Conservation (phyloP, 139 green algal species). For the Asterochloris sp. region DNA sequence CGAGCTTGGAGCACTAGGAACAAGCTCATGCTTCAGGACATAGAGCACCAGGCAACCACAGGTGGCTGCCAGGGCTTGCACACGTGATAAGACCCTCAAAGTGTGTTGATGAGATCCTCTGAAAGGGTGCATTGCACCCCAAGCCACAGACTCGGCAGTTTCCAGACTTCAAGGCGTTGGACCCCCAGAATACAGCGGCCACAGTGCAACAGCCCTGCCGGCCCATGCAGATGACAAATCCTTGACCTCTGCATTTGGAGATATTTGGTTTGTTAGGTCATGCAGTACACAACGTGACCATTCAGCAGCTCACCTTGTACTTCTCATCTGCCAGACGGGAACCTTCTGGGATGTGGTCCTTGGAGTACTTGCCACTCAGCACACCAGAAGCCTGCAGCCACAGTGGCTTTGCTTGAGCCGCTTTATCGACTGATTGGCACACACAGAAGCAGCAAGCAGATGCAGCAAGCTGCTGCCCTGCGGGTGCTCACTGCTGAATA, state of each 20-base stretch:
- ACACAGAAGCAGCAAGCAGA: too few species aligned
- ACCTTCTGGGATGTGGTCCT: constrained; percentile 53
- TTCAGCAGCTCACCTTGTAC: constrained; percentile 58
- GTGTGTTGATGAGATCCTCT: background rate
- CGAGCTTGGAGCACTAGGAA: background rate
- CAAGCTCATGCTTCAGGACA: background rate
- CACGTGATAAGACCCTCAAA: background rate
- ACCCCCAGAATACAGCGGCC: background rate
- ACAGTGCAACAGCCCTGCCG: background rate
- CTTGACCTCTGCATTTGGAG: too few species aligned
- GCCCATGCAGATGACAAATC: background rate
- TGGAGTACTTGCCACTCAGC: constrained; percentile 84
- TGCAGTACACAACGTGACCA: background rate
- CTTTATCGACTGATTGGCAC: too few species aligned
- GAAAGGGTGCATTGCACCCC: background rate
- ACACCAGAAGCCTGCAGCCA: constrained; percentile 52
- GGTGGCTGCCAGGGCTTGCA: background rate
- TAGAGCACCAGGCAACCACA: background rate
- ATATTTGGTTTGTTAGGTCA: background rate
- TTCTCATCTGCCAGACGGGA: constrained; percentile 56
- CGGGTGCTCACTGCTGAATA: too few species aligned
- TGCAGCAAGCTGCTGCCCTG: too few species aligned
- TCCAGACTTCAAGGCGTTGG: background rate
- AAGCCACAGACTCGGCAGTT: background rate
- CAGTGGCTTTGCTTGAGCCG: too few species aligned